phyloP scores from a whole-genome alignment of 2,329 filamentous ascomycete genomes.

The Basipetospora chlamydospora region DNA sequence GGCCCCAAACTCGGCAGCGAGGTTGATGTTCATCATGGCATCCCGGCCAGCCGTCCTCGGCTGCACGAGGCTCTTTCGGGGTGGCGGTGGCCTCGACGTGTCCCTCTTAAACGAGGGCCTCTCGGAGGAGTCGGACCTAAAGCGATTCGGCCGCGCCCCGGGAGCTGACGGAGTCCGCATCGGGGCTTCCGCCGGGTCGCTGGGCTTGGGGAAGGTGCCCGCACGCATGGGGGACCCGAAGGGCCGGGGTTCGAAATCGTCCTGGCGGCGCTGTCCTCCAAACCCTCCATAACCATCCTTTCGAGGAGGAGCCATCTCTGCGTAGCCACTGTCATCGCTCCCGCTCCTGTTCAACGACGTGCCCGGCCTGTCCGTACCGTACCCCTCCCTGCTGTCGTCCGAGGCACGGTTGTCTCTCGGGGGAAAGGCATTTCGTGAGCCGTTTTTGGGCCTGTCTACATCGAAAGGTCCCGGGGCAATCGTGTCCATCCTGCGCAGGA shows the following conservation, averaged over 20 bases:
- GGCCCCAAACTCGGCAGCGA: conserved; percentile 44
- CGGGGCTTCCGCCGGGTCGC: conserved; percentile 21
- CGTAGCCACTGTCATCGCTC: conserved; percentile 12
- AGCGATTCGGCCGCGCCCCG: conserved; percentile 24
- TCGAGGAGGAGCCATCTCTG: conserved; percentile 24
- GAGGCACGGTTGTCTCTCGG: conserved; percentile 14
- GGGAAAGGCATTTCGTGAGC: conserved; percentile 19
- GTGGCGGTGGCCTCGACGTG: conserved; percentile 36
- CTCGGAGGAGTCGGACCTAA: conserved; percentile 24
- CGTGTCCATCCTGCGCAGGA: conserved; percentile 49
- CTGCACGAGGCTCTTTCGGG: conserved; percentile 32
- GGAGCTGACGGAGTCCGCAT: conserved; percentile 33
- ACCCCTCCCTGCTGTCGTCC: too few species aligned
- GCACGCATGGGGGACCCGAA: conserved; percentile 28
- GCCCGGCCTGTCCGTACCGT: conserved; percentile 11
- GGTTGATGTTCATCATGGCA: conserved; percentile 35
- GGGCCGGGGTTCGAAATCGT: conserved; percentile 20
- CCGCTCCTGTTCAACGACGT: conserved; percentile 9
- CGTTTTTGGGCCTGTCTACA: conserved; percentile 13
- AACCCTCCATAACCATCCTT: conserved; percentile 46
- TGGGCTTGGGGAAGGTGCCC: conserved; percentile 36
- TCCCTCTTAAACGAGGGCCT: conserved; percentile 15
- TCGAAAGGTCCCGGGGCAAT: conserved; percentile 56
- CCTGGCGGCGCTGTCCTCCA: conserved; percentile 27
- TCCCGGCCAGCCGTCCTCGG: conserved; percentile 24